Evolutionary conservation across 352 stramenopile species (phyloP).

Genomic region (Globisporangium echinulatum): DNA sequence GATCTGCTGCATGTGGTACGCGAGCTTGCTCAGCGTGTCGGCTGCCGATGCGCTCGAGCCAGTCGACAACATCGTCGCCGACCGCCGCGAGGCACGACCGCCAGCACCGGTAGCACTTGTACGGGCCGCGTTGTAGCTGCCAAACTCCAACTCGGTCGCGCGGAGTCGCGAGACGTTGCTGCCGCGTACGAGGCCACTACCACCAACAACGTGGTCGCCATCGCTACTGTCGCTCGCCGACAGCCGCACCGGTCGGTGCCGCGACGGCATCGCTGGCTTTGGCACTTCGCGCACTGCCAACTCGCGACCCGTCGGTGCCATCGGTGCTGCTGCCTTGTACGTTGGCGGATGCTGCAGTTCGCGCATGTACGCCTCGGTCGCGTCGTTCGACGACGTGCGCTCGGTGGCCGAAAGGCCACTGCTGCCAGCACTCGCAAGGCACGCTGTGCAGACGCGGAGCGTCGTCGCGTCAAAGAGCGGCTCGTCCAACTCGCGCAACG

Average conservation of each 20-base stretch:
- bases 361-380: slow-evolving; percentile 40
- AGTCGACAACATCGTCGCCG: neutral
- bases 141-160: slow-evolving; percentile 14
- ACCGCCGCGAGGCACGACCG: neutral
- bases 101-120: too few species aligned
- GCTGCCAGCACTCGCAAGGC: slow-evolving; percentile 43
- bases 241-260: slow-evolving; percentile 2
- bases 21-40: slow-evolving; percentile 41
- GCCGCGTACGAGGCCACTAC: neutral
- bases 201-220: neutral
- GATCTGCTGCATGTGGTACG: slow-evolving; percentile 61
- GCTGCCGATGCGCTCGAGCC: neutral
- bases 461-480: slow-evolving; percentile 50
- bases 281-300: neutral
- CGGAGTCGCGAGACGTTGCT: slow-evolving; percentile 18
- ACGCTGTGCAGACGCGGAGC: slow-evolving; percentile 68
- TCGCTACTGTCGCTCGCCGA: slow-evolving; percentile 11
- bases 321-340: too few species aligned
- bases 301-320: neutral
- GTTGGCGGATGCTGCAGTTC: slow-evolving; percentile 22
- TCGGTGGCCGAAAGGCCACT: slow-evolving; percentile 15
- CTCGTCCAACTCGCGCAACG: slow-evolving; percentile 65
- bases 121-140: neutral
- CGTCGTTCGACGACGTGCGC: slow-evolving; percentile 33
- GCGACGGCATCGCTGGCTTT: neutral